Evolutionary conservation across 139 green algal species (phyloP).

Genomic region (Astrephomene gubernaculifera): DNA sequence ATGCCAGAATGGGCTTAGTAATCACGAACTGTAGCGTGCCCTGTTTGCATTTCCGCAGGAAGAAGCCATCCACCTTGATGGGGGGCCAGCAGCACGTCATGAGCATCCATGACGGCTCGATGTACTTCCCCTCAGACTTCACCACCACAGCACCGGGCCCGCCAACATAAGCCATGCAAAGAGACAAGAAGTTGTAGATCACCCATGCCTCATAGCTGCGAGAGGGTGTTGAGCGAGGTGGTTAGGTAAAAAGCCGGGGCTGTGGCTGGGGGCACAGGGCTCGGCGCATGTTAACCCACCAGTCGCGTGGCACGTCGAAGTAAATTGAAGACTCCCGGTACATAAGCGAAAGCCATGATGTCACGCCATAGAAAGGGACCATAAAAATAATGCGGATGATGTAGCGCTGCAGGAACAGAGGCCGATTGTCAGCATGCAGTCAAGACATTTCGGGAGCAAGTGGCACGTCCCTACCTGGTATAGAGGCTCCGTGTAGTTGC

Average conservation of each 20-base stretch:
- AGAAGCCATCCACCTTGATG: constrained; percentile 86
- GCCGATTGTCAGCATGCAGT: neutral
- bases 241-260: neutral
- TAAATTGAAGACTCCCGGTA: constrained; percentile 83
- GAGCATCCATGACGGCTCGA: constrained; percentile 83
- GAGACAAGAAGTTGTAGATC: constrained; percentile 97
- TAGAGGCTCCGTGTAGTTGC: constrained; percentile 92
- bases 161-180: constrained; percentile 97
- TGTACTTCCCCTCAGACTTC: constrained; percentile 84
- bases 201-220: constrained; percentile 96
- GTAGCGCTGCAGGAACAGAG: constrained; percentile 80
- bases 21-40: constrained; percentile 96
- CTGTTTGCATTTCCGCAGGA: constrained; percentile 89
- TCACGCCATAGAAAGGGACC: constrained; percentile 92
- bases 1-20: constrained; percentile 92
- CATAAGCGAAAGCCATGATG: constrained; percentile 86
- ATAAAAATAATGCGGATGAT: constrained; percentile 99
- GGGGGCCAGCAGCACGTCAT: constrained; percentile 93
- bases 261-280: too few species aligned
- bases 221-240: neutral
- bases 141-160: constrained; percentile 93
- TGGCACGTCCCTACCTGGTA: constrained; percentile 75
- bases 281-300: constrained; percentile 67
- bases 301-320: constrained; percentile 92
- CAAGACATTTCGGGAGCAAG: neutral